Percentiles rank a stretch among this genome's conserved stretches.
These are phyloP conservation scores for Yamadazyma endophytica DNA, from an alignment of 805 yeast species.

Conservation along the genomic window DNA sequence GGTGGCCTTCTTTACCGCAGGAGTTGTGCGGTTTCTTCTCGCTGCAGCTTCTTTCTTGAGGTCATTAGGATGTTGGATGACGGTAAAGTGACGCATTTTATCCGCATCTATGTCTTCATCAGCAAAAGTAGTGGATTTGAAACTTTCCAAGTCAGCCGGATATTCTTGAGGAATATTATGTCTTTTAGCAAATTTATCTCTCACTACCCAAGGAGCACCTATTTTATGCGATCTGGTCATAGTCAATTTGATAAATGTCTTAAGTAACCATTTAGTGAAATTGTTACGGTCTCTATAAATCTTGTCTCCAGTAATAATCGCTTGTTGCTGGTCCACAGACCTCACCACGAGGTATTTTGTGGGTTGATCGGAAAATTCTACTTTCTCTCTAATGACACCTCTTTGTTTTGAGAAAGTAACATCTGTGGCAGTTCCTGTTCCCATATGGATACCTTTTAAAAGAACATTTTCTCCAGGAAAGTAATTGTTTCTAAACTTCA, in stretches of 20 bases:
- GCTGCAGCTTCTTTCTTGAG: not conserved
- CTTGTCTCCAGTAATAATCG: slow-evolving; percentile 68
- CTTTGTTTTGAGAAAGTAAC: slow-evolving; percentile 27
- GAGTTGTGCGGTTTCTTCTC: slow-evolving; percentile 1
- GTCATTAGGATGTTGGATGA: not conserved
- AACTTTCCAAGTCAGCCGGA: slow-evolving; percentile 51
- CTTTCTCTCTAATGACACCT: slow-evolving; percentile 80
- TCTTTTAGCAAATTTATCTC: slow-evolving; percentile 64
- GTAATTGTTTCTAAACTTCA: slow-evolving; percentile 71
- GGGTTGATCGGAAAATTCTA: slow-evolving; percentile 58
- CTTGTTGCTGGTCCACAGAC: slow-evolving; percentile 47
- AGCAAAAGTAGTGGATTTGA: slow-evolving; percentile 28
- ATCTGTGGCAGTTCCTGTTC: slow-evolving; percentile 8
- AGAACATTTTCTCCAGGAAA: slow-evolving; percentile 87
- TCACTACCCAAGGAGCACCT: slow-evolving; percentile 97
- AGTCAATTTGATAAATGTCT: slow-evolving; percentile 80
- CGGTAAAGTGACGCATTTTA: slow-evolving; percentile 10
- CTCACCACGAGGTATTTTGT: slow-evolving; percentile 69
- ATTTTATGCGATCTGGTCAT: slow-evolving; percentile 73
- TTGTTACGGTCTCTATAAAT: slow-evolving; percentile 79
- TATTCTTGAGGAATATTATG: slow-evolving; percentile 61
- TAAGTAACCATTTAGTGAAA: slow-evolving; percentile 85
- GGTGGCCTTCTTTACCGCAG: slow-evolving; percentile 5
- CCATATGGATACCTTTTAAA: slow-evolving; percentile 40
- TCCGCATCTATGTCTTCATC: slow-evolving; percentile 21